Evolutionary conservation across 441 rosid species (phyloP).

Genomic region (Biscutella laevigata): DNA sequence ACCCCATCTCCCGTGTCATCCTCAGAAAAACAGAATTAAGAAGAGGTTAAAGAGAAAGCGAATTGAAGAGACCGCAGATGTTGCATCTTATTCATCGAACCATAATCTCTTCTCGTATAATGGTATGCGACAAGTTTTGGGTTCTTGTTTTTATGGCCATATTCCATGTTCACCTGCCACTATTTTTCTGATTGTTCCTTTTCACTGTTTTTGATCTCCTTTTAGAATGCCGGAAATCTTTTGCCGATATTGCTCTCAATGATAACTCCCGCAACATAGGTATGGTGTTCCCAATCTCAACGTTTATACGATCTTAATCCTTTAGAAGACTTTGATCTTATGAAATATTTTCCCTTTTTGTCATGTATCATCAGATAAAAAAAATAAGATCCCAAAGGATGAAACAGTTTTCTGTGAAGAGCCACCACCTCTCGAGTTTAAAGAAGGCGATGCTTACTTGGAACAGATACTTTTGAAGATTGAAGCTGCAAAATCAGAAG

Average conservation of each 20-base stretch:
- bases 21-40: constrained; percentile 36
- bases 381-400: constrained; percentile 26
- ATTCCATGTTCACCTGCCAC: constrained; percentile 2
- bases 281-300: constrained; percentile 18
- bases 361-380: constrained; percentile 33
- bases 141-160: not conserved
- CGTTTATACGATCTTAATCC: constrained; percentile 2
- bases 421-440: constrained; percentile 34
- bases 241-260: constrained; percentile 30
- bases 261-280: constrained; percentile 45
- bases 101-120: constrained; percentile 67
- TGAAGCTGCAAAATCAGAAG: constrained; percentile 45
- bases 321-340: not conserved
- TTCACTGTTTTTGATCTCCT: constrained; percentile 8
- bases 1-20: constrained; percentile 34
- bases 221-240: constrained; percentile 45
- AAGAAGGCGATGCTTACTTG: constrained; percentile 33
- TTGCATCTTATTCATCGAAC: constrained; percentile 35
- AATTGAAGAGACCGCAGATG: constrained; percentile 56
- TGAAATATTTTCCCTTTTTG: not conserved
- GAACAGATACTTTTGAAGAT: constrained; percentile 57
- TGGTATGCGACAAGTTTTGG: constrained; percentile 33
- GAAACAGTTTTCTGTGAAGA: constrained; percentile 35
- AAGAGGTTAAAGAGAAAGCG: constrained; percentile 62
- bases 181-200: not conserved